Conservation (phyloP, 495 filamentous ascomycete genomes). For the Penicillium crystallinum region DNA sequence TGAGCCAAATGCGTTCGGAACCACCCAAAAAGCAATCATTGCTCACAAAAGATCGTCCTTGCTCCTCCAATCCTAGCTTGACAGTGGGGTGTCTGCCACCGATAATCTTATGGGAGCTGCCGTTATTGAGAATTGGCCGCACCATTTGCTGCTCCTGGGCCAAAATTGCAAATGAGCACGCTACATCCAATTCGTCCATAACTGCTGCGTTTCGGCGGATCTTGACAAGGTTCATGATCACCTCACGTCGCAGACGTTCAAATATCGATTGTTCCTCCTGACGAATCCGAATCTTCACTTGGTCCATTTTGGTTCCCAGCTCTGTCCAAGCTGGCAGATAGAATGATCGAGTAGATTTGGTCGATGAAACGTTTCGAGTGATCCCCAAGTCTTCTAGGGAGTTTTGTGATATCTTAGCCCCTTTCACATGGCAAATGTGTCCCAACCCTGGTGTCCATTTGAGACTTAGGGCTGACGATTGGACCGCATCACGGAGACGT, state of each 20-base stretch:
- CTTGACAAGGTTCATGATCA: conserved; percentile 71
- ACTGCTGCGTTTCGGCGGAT: conserved; percentile 83
- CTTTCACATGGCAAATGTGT: conserved; percentile 87
- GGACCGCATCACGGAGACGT: conserved; percentile 51
- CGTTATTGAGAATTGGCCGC: conserved; percentile 63
- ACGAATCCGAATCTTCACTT: conserved; percentile 66
- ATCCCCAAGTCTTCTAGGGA: conserved; percentile 39
- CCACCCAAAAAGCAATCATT: conserved; percentile 81
- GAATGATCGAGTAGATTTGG: conserved; percentile 79
- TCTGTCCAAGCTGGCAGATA: conserved; percentile 78
- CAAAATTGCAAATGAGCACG: conserved; percentile 73
- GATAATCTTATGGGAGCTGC: conserved; percentile 58
- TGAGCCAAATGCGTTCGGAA: conserved; percentile 70
- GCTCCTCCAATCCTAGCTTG: conserved; percentile 69
- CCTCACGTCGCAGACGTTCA: conserved; percentile 60
- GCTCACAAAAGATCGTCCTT: conserved; percentile 75
- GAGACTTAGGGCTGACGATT: conserved; percentile 61
- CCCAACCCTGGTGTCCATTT: conserved; percentile 80
- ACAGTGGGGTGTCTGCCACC: conserved; percentile 89
- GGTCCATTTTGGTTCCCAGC: conserved; percentile 70
- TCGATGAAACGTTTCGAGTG: conserved; percentile 63
- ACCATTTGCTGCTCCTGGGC: conserved; percentile 67
- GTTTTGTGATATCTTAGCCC: conserved; percentile 57
- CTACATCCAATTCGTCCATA: conserved; percentile 87
- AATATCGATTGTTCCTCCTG: conserved; percentile 77